A percentile compares a stretch with the other conserved stretches of the same genome.
phyloP scores from a whole-genome alignment of 345 rosid species.

The Arabidopsis suecica region DNA sequence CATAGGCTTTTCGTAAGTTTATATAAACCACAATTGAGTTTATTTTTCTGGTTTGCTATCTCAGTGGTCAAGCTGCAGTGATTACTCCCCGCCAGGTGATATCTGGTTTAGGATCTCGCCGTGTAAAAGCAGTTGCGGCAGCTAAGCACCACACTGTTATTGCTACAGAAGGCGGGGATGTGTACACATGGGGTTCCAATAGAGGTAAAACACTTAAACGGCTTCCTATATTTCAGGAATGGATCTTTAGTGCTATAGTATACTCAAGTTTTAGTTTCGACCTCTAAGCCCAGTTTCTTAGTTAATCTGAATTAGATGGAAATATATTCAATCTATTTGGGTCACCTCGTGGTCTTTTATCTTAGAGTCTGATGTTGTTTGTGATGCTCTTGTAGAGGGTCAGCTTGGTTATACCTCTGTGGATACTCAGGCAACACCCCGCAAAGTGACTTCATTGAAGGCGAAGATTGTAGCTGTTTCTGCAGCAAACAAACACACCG shows the following conservation, averaged over 20 bases:
- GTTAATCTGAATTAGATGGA: slow-evolving; percentile 11
- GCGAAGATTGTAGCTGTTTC: slow-evolving; percentile 84
- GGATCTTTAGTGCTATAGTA: not conserved
- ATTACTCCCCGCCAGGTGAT: slow-evolving; percentile 95
- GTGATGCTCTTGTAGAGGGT: slow-evolving; percentile 71
- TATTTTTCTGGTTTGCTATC: slow-evolving; percentile 20
- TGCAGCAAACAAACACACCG: slow-evolving; percentile 96
- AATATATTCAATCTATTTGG: slow-evolving; percentile 8
- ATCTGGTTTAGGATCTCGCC: slow-evolving; percentile 80
- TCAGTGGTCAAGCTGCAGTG: slow-evolving; percentile 99
- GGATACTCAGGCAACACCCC: slow-evolving; percentile 97
- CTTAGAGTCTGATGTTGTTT: slow-evolving; percentile 33
- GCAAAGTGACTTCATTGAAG: slow-evolving; percentile 81
- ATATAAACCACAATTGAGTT: slow-evolving; percentile 16
- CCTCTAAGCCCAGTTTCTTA: not conserved
- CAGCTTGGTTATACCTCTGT: slow-evolving; percentile 97
- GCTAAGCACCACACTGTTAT: slow-evolving; percentile 98
- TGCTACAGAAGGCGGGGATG: slow-evolving; percentile 90
- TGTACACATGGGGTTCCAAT: slow-evolving; percentile 97
- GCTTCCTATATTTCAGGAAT: not conserved
- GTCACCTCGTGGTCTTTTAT: not conserved
- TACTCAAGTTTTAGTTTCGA: not conserved
- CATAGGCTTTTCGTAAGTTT: not conserved
- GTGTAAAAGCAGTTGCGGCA: slow-evolving; percentile 93
- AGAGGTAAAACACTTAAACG: slow-evolving; percentile 62